phyloP scores from a whole-genome alignment of 176 grass and related monocot species.

The Poa pratensis region DNA sequence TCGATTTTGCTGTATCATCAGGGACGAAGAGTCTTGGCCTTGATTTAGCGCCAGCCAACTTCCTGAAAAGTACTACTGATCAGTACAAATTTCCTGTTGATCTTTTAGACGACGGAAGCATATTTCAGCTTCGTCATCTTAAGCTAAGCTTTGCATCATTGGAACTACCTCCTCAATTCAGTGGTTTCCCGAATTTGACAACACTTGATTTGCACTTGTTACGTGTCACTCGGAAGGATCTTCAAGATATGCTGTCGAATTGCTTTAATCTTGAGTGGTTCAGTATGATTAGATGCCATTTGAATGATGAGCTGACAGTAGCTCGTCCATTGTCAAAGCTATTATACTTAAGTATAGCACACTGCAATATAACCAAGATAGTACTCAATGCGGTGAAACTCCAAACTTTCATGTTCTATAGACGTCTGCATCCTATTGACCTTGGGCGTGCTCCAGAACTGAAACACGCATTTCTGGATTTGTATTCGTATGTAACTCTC shows the following conservation, averaged over 20 bases:
- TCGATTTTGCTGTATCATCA: background rate
- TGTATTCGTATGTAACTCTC: background rate
- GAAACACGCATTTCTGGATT: background rate
- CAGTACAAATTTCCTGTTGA: constrained; percentile 21
- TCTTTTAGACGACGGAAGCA: background rate
- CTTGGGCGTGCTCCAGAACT: background rate
- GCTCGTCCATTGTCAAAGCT: background rate
- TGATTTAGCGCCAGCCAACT: no score
- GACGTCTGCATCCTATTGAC: background rate
- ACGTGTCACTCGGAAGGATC: background rate
- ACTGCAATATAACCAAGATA: background rate
- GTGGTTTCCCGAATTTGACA: background rate
- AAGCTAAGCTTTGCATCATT: background rate
- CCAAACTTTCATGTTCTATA: background rate
- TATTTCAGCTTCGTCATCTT: background rate
- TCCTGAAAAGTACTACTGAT: background rate
- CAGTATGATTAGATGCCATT: constrained; percentile 26
- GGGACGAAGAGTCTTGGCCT: constrained; percentile 13
- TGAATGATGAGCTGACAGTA: constrained; percentile 11
- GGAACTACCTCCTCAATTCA: background rate
- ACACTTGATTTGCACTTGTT: constrained; percentile 22
- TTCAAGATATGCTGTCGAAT: background rate
- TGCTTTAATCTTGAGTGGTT: constrained; percentile 35
- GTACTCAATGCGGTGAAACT: background rate
- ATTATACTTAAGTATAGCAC: background rate